A percentile compares a stretch with the other conserved stretches of the same genome.
These are phyloP conservation scores for Trichomonas gallinae DNA, from an alignment of 208 protist genomes.

Conservation along the genomic window DNA sequence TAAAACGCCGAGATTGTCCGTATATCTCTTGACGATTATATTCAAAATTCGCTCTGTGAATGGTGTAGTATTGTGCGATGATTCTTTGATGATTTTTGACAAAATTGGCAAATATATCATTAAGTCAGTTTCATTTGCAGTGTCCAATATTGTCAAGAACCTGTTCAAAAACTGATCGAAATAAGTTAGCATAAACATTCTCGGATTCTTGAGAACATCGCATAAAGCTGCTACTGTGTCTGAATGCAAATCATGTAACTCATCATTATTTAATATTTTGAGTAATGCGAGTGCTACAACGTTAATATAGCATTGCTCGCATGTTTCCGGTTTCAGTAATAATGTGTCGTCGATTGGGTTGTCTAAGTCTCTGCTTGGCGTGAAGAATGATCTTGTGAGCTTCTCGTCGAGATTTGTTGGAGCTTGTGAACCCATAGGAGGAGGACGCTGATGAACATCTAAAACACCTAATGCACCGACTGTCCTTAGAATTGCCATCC, in stretches of 20 bases:
- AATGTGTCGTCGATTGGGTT: background rate
- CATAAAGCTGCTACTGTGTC: background rate
- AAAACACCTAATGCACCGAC: background rate
- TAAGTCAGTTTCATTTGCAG: background rate
- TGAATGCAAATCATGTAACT: background rate
- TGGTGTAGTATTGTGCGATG: background rate
- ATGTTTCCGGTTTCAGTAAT: background rate
- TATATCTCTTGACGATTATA: background rate
- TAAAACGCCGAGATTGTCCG: background rate
- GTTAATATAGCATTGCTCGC: background rate
- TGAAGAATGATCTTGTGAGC: background rate
- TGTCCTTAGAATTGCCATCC: background rate
- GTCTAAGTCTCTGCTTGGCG: background rate
- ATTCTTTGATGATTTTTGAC: background rate
- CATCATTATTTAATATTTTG: background rate
- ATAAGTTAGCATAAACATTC: background rate
- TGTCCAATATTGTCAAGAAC: background rate
- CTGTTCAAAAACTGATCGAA: background rate
- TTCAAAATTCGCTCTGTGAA: background rate
- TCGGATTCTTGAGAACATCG: background rate
- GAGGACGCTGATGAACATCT: background rate
- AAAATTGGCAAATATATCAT: background rate
- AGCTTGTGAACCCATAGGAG: background rate
- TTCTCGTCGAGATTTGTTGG: background rate
- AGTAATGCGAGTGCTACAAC: background rate